Conservation (phyloP, 306 rosid species). For the Glycyrrhiza uralensis region DNA sequence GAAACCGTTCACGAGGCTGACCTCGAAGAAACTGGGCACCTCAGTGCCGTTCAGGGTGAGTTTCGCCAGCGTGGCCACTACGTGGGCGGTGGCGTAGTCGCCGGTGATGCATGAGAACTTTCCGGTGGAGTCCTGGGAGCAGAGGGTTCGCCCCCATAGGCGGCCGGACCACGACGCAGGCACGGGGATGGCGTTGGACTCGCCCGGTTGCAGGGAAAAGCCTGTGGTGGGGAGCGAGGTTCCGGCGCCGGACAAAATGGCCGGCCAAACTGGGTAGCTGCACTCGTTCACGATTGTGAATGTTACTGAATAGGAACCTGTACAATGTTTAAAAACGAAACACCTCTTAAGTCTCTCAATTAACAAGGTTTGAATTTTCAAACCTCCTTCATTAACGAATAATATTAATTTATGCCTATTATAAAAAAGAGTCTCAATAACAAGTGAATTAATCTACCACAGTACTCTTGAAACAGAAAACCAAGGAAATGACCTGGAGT, state of each 20-base stretch:
- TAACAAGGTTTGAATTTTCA: no score
- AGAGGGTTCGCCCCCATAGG: conserved; percentile 10
- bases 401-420: no score
- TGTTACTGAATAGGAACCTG: conserved; percentile 40
- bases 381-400: no score
- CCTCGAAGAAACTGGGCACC: conserved; percentile 57
- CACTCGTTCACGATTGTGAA: conserved; percentile 54
- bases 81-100: conserved; percentile 48
- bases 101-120: conserved; percentile 61
- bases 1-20: conserved; percentile 60
- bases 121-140: conserved; percentile 41
- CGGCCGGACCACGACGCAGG: background rate
- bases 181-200: conserved; percentile 9
- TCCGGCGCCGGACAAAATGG: conserved; percentile 47
- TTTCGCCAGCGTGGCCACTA: conserved; percentile 49
- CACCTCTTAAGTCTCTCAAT: no score
- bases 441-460: no score
- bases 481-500: no score
- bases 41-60: conserved; percentile 49
- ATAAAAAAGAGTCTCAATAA: no score
- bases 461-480: no score
- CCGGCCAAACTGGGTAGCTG: conserved; percentile 57
- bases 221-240: conserved; percentile 56
- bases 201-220: conserved; percentile 38
- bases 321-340: no score